phyloP scores from a whole-genome alignment of 108 stramenopile species.

The Nannochloropsis granulata region DNA sequence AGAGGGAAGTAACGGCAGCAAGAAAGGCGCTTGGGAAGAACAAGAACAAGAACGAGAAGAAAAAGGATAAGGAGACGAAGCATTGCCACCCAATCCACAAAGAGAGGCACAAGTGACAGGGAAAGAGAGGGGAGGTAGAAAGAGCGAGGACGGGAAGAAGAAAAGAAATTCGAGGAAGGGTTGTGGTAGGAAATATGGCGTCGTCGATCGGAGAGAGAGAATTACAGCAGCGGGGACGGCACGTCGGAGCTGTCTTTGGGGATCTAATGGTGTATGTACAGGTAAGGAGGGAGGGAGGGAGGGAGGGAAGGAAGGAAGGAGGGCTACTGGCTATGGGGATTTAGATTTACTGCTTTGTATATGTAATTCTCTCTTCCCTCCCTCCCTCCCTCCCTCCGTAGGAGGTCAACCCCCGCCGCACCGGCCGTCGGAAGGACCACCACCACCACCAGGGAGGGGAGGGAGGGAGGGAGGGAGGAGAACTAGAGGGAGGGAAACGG shows the following conservation, averaged over 20 bases:
- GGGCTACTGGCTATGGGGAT: background rate
- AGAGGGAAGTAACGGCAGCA: background rate
- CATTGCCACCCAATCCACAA: background rate
- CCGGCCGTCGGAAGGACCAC: background rate
- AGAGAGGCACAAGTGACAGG: background rate
- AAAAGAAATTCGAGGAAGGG: background rate
- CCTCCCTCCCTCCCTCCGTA: background rate
- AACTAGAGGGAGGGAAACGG: constrained; percentile 12
- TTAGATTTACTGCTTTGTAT: background rate
- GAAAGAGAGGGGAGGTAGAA: background rate
- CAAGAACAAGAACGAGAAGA: background rate
- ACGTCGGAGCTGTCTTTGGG: background rate
- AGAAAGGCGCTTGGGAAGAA: background rate
- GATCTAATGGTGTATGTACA: background rate
- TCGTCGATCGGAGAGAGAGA: background rate
- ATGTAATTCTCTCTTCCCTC: background rate
- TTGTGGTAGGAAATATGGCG: background rate
- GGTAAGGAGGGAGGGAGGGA: background rate
- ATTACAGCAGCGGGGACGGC: background rate
- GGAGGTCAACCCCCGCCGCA: background rate
- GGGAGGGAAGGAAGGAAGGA: background rate
- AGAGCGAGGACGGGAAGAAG: background rate
- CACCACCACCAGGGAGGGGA: background rate
- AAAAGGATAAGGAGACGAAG: background rate
- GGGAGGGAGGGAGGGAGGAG: constrained; percentile 1